Conservation (phyloP, 495 filamentous ascomycete species). For the Daldinia bambusicola region DNA sequence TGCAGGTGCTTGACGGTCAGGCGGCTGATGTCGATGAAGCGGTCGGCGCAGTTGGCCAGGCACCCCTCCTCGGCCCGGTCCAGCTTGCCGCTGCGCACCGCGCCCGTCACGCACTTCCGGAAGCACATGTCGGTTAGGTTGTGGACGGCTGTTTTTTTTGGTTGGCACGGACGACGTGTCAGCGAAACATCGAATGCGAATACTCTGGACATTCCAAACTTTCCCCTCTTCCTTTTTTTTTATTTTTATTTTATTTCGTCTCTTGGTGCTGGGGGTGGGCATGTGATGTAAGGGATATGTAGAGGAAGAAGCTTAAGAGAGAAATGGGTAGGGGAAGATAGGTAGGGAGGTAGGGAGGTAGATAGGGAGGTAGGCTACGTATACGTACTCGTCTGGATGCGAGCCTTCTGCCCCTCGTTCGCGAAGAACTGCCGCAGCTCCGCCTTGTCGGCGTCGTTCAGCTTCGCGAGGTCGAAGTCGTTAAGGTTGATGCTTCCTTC, state of each 20-base stretch:
- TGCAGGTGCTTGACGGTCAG: conserved; percentile 83
- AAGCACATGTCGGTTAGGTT: conserved; percentile 88
- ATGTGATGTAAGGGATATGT: too few relatives aligned
- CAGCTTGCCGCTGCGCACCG: conserved; percentile 71
- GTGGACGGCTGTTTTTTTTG: conserved; percentile 57
- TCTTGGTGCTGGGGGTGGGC: too few relatives aligned
- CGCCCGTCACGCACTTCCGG: conserved; percentile 82
- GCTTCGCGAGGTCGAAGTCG: conserved; percentile 70
- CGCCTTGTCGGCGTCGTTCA: conserved; percentile 82
- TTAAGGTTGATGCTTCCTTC: conserved; percentile 44
- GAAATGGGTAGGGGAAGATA: background rate
- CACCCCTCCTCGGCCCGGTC: conserved; percentile 82
- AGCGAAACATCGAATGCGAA: too few relatives aligned
- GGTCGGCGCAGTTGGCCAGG: conserved; percentile 88
- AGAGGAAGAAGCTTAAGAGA: too few relatives aligned
- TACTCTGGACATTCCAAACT: too few relatives aligned
- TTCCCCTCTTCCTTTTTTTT: too few relatives aligned
- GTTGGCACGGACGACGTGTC: too few relatives aligned
- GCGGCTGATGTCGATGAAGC: conserved; percentile 89
- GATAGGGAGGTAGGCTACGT: background rate
- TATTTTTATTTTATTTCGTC: too few relatives aligned
- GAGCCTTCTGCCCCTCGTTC: conserved; percentile 82
- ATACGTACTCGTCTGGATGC: conserved; percentile 79
- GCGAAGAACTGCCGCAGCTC: conserved; percentile 84
- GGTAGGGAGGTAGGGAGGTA: background rate